Evolutionary conservation across 306 rosid species (phyloP), one percentile per base, ranked within the genome.

Genomic region (Trifolium fragiferum): DNA sequence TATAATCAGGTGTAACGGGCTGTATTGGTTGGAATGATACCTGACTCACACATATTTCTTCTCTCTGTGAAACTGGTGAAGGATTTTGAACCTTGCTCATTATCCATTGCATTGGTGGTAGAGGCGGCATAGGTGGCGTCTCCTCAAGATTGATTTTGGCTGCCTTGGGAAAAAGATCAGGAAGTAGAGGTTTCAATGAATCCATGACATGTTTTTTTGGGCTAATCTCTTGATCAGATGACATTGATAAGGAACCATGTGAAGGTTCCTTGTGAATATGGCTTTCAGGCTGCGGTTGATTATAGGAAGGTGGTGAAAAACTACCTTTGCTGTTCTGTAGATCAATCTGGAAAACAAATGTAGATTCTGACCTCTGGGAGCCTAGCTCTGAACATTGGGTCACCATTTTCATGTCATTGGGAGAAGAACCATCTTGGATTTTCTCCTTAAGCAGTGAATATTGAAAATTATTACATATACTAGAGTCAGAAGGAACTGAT

Each of bases 91-190:
- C 69, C 79, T 79, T 92, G 55, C 91, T 89, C 64, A 82, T 78
- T 87, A 96, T 94, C 99, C 99, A 95, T 44, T 95, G 98, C 96
- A 89, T 80, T 65, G 99, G 99, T 47, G 98, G 99, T 57, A 95
- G 83, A 69, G 99, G 99, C 21, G 99, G 99, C 90, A 92, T 74
- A 61, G 99, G 99, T 68, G 99, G 97, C 64, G 82, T 83, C 77
- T 90, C 98, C 78, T 79, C 89, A 33, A 75, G 70, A 77, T 49
- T 80, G 73, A 66, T 83, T 37, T 79, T 80, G 67, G 87, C 58
- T 71, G 72, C 79, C 84, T 78, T 84, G 57, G 79, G 82, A 59
- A 75, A 81, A 74, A 51, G 68, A 70, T 73, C 68, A 25, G 89
- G 90, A 81, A 80, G 71, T 60, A 76, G 58, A 63, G 84, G 71